Conservation (phyloP, 768 basidiomycete genomes). For the Trametes cingulata region DNA sequence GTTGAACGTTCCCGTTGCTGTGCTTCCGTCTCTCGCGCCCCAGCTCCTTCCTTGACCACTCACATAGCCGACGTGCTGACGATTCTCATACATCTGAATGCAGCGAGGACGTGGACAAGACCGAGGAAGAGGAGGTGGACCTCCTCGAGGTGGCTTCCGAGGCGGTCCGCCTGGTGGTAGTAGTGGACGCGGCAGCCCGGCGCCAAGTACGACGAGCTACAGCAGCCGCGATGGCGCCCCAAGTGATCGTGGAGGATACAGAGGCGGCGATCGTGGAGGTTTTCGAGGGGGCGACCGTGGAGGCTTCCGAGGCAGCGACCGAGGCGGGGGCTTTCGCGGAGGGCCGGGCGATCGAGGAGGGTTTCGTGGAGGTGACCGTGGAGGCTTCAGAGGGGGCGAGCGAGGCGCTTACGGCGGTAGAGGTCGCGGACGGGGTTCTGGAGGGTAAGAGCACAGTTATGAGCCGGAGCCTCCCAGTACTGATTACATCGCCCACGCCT, state of each 20-base stretch:
- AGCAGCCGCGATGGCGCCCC: conserved; percentile 18
- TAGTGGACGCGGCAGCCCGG: conserved; percentile 29
- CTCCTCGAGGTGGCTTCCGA: conserved; percentile 30
- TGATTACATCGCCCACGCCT: conserved; percentile 4
- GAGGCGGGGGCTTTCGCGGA: conserved; percentile 20
- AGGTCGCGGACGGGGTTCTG: conserved; percentile 33
- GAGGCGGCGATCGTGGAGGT: conserved; percentile 20
- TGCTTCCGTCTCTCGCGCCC: not conserved
- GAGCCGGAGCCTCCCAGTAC: not conserved
- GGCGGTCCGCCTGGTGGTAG: conserved; percentile 35
- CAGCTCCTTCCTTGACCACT: not conserved
- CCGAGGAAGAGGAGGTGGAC: conserved; percentile 26
- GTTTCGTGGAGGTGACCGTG: conserved; percentile 26
- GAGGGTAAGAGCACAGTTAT: conserved; percentile 37
- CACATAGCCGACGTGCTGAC: too few relatives aligned
- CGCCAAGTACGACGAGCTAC: conserved; percentile 11
- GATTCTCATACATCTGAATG: not conserved
- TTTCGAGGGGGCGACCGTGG: conserved; percentile 26
- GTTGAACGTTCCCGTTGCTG: not conserved
- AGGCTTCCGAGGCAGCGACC: conserved; percentile 27
- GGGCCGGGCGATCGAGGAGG: conserved; percentile 25
- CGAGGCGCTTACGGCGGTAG: conserved; percentile 32
- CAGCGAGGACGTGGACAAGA: conserved; percentile 17
- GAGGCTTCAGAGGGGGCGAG: conserved; percentile 31
- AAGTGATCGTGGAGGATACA: conserved; percentile 32